These are phyloP conservation scores for Rhodotorula kratochvilovae DNA, from an alignment of 768 basidiomycete genomes.

Conservation along the genomic window DNA sequence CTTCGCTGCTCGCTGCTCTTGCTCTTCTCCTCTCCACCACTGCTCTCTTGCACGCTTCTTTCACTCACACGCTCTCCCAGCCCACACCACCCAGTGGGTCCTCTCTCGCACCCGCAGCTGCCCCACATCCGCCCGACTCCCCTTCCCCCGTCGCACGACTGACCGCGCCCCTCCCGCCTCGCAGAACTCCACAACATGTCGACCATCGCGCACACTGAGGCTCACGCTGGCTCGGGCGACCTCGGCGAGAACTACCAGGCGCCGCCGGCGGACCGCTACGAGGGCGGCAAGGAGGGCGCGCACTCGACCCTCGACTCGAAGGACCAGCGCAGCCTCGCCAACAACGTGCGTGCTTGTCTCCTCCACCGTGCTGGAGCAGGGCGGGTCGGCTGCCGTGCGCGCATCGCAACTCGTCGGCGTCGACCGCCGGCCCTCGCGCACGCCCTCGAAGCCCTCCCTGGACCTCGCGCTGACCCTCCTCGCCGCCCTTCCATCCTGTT, in stretches of 20 bases:
- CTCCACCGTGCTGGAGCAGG: too few species aligned
- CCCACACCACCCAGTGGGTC: neutral
- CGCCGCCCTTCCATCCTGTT: too few species aligned
- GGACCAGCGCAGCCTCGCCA: slow-evolving; percentile 24
- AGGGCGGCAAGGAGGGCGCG: slow-evolving; percentile 32
- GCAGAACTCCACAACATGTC: slow-evolving; percentile 5
- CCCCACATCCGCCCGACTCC: too few species aligned
- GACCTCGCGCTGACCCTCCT: neutral
- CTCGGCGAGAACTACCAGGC: slow-evolving; percentile 27
- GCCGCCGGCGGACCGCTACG: slow-evolving; percentile 7
- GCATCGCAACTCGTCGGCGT: too few species aligned
- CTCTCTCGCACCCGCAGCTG: too few species aligned
- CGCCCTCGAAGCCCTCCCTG: too few species aligned
- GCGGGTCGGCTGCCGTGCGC: too few species aligned
- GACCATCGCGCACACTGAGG: slow-evolving; percentile 23
- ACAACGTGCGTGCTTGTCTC: neutral
- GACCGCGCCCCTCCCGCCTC: neutral
- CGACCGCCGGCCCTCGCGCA: too few species aligned
- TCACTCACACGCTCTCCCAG: neutral
- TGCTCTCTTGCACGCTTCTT: too few species aligned
- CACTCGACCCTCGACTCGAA: slow-evolving; percentile 27
- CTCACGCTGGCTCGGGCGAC: slow-evolving; percentile 36
- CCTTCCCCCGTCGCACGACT: neutral
- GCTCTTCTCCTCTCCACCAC: too few species aligned
- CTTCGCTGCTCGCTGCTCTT: too few species aligned